Percentiles rank a stretch among this genome's conserved stretches.
phyloP scores from a whole-genome alignment of 139 green algal species.

The Coelastrella sp. region DNA sequence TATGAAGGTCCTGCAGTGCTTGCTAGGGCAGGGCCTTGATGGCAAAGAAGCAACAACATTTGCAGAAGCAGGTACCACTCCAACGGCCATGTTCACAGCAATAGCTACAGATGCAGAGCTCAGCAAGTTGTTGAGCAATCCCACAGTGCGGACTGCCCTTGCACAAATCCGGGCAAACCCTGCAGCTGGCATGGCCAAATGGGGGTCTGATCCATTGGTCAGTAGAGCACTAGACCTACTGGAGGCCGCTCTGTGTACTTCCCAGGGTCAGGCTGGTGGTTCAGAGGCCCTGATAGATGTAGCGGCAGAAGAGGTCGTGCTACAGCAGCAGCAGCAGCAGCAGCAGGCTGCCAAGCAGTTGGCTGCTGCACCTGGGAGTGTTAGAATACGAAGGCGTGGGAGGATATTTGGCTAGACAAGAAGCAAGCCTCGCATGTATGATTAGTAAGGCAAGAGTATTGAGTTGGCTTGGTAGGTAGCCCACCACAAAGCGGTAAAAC shows the following conservation, averaged over 20 bases:
- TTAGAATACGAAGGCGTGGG: neutral
- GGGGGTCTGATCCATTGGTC: conserved; percentile 3
- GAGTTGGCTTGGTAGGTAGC: too few relatives aligned
- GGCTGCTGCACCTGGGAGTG: neutral
- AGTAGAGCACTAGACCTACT: conserved; percentile 38
- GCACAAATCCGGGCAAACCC: conserved; percentile 15
- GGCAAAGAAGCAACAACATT: conserved; percentile 10
- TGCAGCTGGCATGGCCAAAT: conserved; percentile 2
- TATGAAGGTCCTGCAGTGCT: conserved; percentile 38
- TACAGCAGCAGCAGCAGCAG: conserved; percentile 21
- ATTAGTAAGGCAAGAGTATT: too few relatives aligned
- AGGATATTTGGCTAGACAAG: neutral
- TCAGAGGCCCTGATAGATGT: conserved; percentile 2
- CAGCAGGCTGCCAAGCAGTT: neutral
- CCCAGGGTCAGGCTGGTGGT: neutral
- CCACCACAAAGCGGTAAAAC: too few relatives aligned
- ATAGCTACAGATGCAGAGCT: conserved; percentile 33
- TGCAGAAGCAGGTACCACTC: conserved; percentile 13
- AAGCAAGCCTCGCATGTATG: too few relatives aligned
- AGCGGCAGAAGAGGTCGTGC: conserved; percentile 24
- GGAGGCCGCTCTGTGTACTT: conserved; percentile 2
- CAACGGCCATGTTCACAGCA: neutral
- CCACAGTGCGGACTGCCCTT: conserved; percentile 16
- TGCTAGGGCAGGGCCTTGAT: neutral
- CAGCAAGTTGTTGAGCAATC: neutral